Conservation (phyloP, 305 asterid species). For the Nicotiana rustica region DNA sequence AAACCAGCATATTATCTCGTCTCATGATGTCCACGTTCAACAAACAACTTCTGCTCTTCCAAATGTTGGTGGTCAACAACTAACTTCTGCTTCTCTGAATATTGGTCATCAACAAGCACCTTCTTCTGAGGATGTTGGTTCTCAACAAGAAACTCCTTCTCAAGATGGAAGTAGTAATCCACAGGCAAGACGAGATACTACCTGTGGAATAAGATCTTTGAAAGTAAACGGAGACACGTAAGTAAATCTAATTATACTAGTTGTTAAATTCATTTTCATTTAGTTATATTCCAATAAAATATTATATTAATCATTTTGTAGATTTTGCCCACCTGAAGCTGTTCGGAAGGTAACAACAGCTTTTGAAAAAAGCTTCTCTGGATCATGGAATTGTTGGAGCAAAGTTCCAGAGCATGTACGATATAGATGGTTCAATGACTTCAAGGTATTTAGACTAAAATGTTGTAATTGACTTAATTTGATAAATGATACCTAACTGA, state of each 20-base stretch:
- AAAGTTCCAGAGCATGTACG: no score
- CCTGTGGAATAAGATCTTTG: neutral
- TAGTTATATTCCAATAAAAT: no score
- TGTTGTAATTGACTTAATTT: no score
- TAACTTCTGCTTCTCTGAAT: no score
- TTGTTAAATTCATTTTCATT: neutral
- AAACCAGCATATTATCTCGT: neutral
- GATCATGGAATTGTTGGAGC: neutral
- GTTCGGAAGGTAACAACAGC: neutral
- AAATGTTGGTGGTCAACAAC: neutral
- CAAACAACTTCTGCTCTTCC: no score
- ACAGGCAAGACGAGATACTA: neutral
- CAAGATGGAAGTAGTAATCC: neutral
- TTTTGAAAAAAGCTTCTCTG: neutral
- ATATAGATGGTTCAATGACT: neutral
- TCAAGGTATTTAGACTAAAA: neutral
- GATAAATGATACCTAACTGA: no score
- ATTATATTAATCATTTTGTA: neutral
- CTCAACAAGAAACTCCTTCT: no score
- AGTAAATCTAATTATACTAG: no score
- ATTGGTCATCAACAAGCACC: no score
- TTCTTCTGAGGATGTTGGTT: no score
- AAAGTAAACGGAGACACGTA: neutral
- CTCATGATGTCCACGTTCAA: neutral
- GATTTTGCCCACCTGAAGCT: neutral